Percentiles rank a stretch among this genome's conserved stretches.
phyloP scores from a whole-genome alignment of 805 yeast species.

The Aciculoconidium aculeatum region DNA sequence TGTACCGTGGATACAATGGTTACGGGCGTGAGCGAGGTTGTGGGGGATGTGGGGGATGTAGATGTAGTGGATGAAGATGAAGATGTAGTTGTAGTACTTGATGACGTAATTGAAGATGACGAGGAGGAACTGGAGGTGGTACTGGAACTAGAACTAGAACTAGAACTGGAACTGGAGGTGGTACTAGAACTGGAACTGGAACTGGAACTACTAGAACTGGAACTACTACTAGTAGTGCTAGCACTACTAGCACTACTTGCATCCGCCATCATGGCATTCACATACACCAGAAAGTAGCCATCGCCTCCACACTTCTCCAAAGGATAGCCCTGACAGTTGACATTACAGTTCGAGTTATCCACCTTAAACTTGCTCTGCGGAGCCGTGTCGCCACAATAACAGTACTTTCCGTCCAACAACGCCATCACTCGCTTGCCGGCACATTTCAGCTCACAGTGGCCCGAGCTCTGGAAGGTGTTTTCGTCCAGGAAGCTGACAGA shows the following conservation, averaged over 20 bases:
- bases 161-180: conserved; percentile 7
- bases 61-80: conserved; percentile 7
- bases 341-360: conserved; percentile 13
- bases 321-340: conserved; percentile 57
- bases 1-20: conserved; percentile 7
- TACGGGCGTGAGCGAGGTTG: conserved; percentile 7
- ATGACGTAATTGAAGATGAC: conserved; percentile 8
- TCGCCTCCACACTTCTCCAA: conserved; percentile 52
- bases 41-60: conserved; percentile 8
- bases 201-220: conserved; percentile 6
- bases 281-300: conserved; percentile 36
- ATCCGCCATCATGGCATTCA: conserved; percentile 23
- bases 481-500: conserved; percentile 27
- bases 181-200: conserved; percentile 8
- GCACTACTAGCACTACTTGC: no score
- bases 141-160: conserved; percentile 6
- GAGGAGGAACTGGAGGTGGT: conserved; percentile 6
- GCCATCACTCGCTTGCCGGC: conserved; percentile 33
- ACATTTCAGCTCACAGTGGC: conserved; percentile 52
- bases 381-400: conserved; percentile 60
- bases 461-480: conserved; percentile 54
- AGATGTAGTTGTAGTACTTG: conserved; percentile 8
- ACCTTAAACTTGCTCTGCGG: conserved; percentile 19
- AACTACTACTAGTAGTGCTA: no score
- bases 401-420: conserved; percentile 43